Evolutionary conservation across 805 yeast genomes (phyloP), one percentile per base, ranked within the genome.

Genomic region (Candida manassasensis): DNA sequence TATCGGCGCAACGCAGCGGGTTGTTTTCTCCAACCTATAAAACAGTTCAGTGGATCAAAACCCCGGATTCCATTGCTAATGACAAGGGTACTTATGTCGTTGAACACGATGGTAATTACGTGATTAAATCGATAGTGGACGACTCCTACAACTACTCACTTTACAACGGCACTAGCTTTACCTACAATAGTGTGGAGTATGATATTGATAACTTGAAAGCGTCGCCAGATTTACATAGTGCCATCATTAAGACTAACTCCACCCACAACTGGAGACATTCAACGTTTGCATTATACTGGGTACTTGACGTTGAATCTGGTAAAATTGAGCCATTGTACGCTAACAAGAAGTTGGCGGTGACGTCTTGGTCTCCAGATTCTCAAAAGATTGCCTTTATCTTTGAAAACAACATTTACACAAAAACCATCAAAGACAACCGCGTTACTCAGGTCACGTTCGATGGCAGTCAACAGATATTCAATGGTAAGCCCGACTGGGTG

Each of bases 401-500:
- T 42, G 63, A 73, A 5, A 75, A 77, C 48, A 71, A 84, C 43
- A 42, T 84, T 2, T 81, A 61, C 45, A 32, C 80, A 10, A 68
- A 73, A 47, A 55, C 70, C 32, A 44, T 75, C 6, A 14, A 36
- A 3, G 40, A 47, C 9, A 50, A 44, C 4, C 39, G 43, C 4
- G 36, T 53, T 3, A 49, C 41, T 0, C 66, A 59, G 38, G 52
- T 77, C 7, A 73, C 82, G 1, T 40, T 42, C 4, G 82, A 75
- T 50, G 89, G 88, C 0, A 59, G 70, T 9, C 49, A 42, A 0
- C 57, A 68, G 12, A 60, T 82, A 3, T 67, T 71, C 41, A 79
- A 84, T 45, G 95, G 86, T 4, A 79, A 69, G 42, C 79, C 89
- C 0, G 93, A 84, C 49, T 84, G 94, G 93, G 80, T 84, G 2